Conservation (phyloP, 441 rosid species). For the Adansonia madagascariensis region DNA sequence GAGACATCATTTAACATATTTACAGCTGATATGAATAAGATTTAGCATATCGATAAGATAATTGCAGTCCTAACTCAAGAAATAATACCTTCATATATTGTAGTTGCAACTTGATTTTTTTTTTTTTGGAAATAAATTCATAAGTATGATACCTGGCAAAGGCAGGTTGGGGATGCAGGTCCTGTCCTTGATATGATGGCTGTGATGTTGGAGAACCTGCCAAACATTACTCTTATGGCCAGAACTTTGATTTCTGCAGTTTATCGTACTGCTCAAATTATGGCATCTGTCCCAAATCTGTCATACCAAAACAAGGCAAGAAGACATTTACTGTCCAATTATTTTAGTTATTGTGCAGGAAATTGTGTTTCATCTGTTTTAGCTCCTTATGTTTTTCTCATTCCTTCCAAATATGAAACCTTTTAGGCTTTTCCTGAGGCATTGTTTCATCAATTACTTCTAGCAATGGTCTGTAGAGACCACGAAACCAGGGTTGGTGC, state of each 20-base stretch:
- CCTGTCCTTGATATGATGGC: slow-evolving; percentile 91
- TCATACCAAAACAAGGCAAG: slow-evolving; percentile 83
- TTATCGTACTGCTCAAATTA: slow-evolving; percentile 81
- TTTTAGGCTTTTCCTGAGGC: slow-evolving; percentile 87
- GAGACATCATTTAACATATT: slow-evolving; percentile 3
- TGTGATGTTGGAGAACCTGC: slow-evolving; percentile 80
- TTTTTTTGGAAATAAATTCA: slow-evolving; percentile 14
- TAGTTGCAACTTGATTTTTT: slow-evolving; percentile 18
- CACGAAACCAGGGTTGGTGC: slow-evolving; percentile 80
- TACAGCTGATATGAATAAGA: slow-evolving; percentile 3
- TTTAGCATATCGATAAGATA: background rate
- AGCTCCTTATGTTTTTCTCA: slow-evolving; percentile 15
- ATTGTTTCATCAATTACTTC: slow-evolving; percentile 80
- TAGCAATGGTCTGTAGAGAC: slow-evolving; percentile 84
- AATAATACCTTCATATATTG: background rate
- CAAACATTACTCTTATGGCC: slow-evolving; percentile 70
- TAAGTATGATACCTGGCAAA: slow-evolving; percentile 34
- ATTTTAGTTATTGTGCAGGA: slow-evolving; percentile 23
- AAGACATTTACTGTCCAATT: slow-evolving; percentile 4
- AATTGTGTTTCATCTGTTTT: background rate
- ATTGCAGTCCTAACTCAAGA: slow-evolving; percentile 3
- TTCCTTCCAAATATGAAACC: slow-evolving; percentile 24
- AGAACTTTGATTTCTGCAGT: slow-evolving; percentile 72
- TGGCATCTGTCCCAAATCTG: slow-evolving; percentile 70
- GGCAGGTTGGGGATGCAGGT: slow-evolving; percentile 92